Percentiles rank a stretch among this genome's conserved stretches.
Evolutionary conservation across 83 land plant species (phyloP).

Genomic region (Picea abies): DNA sequence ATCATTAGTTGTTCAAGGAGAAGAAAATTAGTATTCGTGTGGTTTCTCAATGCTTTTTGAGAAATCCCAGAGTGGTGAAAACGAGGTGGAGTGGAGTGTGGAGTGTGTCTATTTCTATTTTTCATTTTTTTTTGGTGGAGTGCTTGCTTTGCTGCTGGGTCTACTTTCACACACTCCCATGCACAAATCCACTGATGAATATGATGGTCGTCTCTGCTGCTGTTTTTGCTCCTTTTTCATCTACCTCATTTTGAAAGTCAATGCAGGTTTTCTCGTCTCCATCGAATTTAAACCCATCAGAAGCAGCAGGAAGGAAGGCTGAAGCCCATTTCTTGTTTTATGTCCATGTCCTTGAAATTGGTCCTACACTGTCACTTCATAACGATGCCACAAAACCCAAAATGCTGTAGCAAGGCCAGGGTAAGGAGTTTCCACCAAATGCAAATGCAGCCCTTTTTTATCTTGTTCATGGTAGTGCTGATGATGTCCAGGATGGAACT

Average conservation of each 20-base stretch:
- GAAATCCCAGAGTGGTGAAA: slow-evolving; percentile 8
- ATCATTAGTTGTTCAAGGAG: slow-evolving; percentile 2
- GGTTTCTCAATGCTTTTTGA: slow-evolving; percentile 11
- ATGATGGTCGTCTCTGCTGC: slow-evolving; percentile 5
- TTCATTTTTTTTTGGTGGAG: background rate
- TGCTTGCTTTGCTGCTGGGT: slow-evolving; percentile 7
- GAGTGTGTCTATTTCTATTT: background rate
- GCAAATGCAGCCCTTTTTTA: slow-evolving; percentile 9
- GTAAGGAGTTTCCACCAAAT: slow-evolving; percentile 4
- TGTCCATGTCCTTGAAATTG: slow-evolving; percentile 5
- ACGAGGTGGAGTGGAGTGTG: background rate
- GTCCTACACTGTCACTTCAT: background rate
- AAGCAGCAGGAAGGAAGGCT: background rate
- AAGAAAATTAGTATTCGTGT: slow-evolving; percentile 14
- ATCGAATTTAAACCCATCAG: background rate
- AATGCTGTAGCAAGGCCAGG: background rate
- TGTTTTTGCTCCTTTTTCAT: background rate
- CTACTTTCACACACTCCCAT: slow-evolving; percentile 13
- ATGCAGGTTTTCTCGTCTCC: background rate
- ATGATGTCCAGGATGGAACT: background rate
- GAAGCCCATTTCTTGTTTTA: slow-evolving; percentile 7
- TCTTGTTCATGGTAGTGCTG: background rate
- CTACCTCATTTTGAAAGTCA: background rate
- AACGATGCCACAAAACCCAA: slow-evolving; percentile 12
- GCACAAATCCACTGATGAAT: slow-evolving; percentile 13